Base-by-base conservation (phyloP, 768 basidiomycete species). In the Leccinum sublutescens region DNA sequence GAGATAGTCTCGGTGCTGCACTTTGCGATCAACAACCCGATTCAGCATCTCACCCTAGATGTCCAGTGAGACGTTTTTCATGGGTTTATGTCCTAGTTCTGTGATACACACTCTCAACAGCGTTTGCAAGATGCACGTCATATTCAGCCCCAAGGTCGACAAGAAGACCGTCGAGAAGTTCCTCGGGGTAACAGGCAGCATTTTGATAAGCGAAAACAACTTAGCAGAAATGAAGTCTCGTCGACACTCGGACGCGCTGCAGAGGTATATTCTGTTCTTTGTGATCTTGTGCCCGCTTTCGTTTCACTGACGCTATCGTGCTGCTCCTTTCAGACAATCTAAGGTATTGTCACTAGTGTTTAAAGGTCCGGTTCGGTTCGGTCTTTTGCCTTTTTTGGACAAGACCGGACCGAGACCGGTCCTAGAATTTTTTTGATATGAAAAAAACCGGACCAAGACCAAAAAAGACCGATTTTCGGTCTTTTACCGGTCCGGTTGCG, bases 131-230 rank as follows among this genome's bases (percentile, higher is more conserved):
- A 64, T 72, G 72, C 67, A 67, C 29, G 52, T 72, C 36, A 38
- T 72, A 40, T 72, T 72, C 43, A 63, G 58, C 3, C 60, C 71
- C 17, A 71, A 69, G 23, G 71, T 72, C n/a, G 71, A 72, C 52
- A 72, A 68, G 63, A 56, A 72, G 50, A 72, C 72, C 0, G 71
- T 68, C 11, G 72, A 74, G 43, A 72, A 72, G 33, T 72, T 72
- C 38, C 67, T 72, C 21, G 68, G 62, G 0, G 58, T 65, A 0
- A 66, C 68, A 14, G 71, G 71, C 19, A 61, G 56, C 34, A 64
- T 65, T 51, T 27, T 72, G 12, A 57, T 65, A 1, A 64, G 63
- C 8, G 56, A 52, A n/a, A 45, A 58, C 33, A 64, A 59, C 25
- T 17, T 33, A 0, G 59, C 33, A 8, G 62, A 55, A 10, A 62